Evolutionary conservation across 345 rosid genomes (phyloP).

Genomic region (Citrus sp.): DNA sequence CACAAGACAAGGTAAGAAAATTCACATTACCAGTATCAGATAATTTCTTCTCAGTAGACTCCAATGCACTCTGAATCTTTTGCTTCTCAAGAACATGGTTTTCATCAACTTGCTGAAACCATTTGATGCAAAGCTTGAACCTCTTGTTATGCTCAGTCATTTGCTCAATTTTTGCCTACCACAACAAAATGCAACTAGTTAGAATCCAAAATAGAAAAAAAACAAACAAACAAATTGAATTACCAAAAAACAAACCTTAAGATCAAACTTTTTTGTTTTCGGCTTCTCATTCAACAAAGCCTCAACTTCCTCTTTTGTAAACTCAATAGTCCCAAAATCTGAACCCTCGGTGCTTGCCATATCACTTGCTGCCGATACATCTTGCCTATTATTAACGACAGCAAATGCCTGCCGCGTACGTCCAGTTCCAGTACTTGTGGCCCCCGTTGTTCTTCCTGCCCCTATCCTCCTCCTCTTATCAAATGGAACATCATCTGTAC

Average conservation of each 20-base stretch:
- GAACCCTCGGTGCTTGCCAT: slow-evolving; percentile 35
- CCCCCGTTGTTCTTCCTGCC: slow-evolving; percentile 31
- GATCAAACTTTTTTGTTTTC: slow-evolving; percentile 68
- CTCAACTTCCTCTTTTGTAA: slow-evolving; percentile 73
- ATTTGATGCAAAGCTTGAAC: slow-evolving; percentile 70
- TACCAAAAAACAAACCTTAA: slow-evolving; percentile 45
- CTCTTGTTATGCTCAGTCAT: slow-evolving; percentile 52
- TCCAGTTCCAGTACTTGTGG: slow-evolving; percentile 32
- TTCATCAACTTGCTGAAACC: slow-evolving; percentile 69
- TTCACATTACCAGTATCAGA: slow-evolving; percentile 44
- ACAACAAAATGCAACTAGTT: background rate
- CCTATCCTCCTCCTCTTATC: slow-evolving; percentile 68
- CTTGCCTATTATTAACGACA: slow-evolving; percentile 46
- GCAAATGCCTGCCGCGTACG: slow-evolving; percentile 55
- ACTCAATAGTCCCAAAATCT: slow-evolving; percentile 44
- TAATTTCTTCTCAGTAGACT: slow-evolving; percentile 53
- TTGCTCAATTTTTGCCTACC: slow-evolving; percentile 64
- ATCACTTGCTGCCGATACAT: slow-evolving; percentile 36
- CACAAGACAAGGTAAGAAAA: background rate
- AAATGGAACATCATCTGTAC: slow-evolving; percentile 41
- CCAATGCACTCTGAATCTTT: slow-evolving; percentile 49
- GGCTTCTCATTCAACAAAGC: slow-evolving; percentile 69
- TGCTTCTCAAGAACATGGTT: slow-evolving; percentile 54
- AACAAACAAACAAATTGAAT: background rate
- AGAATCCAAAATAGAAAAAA: background rate